A percentile compares a stretch with the other conserved stretches of the same genome.
phyloP scores from a whole-genome alignment of 2,329 filamentous ascomycete species.

The Penicillium sp. region DNA sequence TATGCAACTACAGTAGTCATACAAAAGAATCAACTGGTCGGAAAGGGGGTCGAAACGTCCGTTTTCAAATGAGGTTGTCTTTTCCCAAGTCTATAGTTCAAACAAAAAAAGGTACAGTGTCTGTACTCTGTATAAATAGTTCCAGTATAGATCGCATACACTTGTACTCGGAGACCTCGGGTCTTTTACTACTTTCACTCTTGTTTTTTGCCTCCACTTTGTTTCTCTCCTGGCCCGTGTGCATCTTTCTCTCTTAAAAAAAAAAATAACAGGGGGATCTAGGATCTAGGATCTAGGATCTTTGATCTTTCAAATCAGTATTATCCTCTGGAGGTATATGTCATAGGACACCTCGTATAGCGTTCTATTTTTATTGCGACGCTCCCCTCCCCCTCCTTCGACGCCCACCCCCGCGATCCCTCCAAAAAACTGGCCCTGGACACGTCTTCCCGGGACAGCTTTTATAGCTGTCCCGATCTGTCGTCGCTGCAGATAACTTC shows the following conservation, averaged over 20 bases:
- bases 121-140: background rate
- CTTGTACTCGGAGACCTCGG: constrained; percentile 3
- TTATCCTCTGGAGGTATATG: background rate
- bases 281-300: too few species aligned
- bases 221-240: constrained; percentile 2
- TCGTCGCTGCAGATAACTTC: constrained; percentile 38
- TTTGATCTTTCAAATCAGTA: too few species aligned
- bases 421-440: constrained; percentile 44
- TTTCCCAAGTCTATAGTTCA: too few species aligned
- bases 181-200: constrained; percentile 3
- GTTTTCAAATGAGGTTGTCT: background rate
- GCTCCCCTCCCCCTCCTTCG: constrained; percentile 15
- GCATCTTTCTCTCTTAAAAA: too few species aligned
- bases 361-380: constrained; percentile 22
- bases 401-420: constrained; percentile 25
- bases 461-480: constrained; percentile 46
- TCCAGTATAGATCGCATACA: background rate
- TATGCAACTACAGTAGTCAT: background rate
- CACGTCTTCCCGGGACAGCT: constrained; percentile 42
- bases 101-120: too few species aligned
- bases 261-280: too few species aligned
- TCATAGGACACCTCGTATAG: constrained; percentile 3
- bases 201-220: constrained; percentile 8
- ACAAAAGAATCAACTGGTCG: background rate
- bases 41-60: background rate